Percentiles rank a stretch among this genome's conserved stretches.
Conservation (phyloP, 805 yeast genomes). For the Sugiyamaella smithiae region DNA sequence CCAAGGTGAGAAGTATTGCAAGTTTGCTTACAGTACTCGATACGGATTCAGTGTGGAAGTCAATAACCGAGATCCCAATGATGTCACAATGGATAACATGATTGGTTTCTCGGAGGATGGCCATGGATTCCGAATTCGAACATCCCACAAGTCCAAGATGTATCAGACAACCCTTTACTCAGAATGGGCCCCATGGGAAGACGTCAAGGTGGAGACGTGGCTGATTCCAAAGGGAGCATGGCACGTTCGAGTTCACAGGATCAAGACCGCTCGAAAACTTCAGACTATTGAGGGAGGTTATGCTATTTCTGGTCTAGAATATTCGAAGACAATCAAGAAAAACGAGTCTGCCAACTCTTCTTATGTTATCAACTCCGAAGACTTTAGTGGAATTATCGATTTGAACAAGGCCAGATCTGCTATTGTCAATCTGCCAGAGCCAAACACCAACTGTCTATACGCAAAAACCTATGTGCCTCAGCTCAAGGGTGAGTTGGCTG, state of each 20-base stretch:
- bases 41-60: conserved; percentile 17
- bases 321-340: conserved; percentile 6
- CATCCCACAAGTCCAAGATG: conserved; percentile 11
- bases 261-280: conserved; percentile 10
- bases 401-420: conserved; percentile 7
- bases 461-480: conserved; percentile 16
- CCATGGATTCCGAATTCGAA: conserved; percentile 14
- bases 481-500: conserved; percentile 10
- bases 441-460: conserved; percentile 13
- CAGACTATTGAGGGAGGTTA: conserved; percentile 23
- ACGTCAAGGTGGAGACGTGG: conserved; percentile 21
- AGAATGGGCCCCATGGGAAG: conserved; percentile 18
- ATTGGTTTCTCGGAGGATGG: conserved; percentile 23
- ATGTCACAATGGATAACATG: conserved; percentile 21
- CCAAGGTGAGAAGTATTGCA: conserved; percentile 24
- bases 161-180: conserved; percentile 15
- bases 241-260: conserved; percentile 22
- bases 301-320: conserved; percentile 12
- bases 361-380: conserved; percentile 11
- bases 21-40: conserved; percentile 22
- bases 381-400: conserved; percentile 17
- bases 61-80: conserved; percentile 12
- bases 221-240: conserved; percentile 18
- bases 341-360: background rate
- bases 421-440: conserved; percentile 10